Evolutionary conservation across 129 eudicot species (phyloP), one percentile per base, ranked within the genome.

Genomic region (Pittosporum tobira): DNA sequence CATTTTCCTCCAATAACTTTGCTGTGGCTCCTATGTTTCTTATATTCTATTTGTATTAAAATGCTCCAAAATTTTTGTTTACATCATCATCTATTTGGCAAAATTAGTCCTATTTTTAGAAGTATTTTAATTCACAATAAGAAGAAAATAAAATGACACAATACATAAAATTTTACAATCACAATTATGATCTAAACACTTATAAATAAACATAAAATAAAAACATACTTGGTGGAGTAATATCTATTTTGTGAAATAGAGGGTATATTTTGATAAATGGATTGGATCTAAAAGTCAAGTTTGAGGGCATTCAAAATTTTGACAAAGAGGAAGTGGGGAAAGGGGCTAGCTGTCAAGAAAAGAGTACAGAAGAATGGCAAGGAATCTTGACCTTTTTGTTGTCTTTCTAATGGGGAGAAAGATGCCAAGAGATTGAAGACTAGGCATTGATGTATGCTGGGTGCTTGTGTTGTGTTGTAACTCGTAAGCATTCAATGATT

Each of bases 361-460:
- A 57, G 73, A 78, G 77, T 68, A n/a, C n/a, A 48, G 68, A 69
- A 30, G 73, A 51, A 66, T 43, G 62, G 71, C 48, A 69, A 73
- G 74, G 84, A 74, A 79, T 79, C 77, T 73, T 79, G 83, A 71
- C 71, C 68, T 54, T 14, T 55, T 76, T 50, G 51, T 76, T 66
- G 26, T 61, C 50, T 60, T 26, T 66, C 14, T 16, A 27, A 25
- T 8, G 2, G 12, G 42, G 25, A 26, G 65, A 62, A 12, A 61
- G 48, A 36, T 58, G 71, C 55, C 60, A 48, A 23, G 24, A 38
- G 28, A 13, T n/a, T 2, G n/a, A 10, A n/a, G 13, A 11, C 16
- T 1, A 9, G 3, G 46, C 4, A 15, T 34, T 34, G 46, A 56
- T 59, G 73, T 61, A 40, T 50, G 31, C 25, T 18, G 4, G 12